These are phyloP conservation scores for Pilatotrama ljubarskyi DNA, from an alignment of 768 basidiomycete species.

Conservation along the genomic window DNA sequence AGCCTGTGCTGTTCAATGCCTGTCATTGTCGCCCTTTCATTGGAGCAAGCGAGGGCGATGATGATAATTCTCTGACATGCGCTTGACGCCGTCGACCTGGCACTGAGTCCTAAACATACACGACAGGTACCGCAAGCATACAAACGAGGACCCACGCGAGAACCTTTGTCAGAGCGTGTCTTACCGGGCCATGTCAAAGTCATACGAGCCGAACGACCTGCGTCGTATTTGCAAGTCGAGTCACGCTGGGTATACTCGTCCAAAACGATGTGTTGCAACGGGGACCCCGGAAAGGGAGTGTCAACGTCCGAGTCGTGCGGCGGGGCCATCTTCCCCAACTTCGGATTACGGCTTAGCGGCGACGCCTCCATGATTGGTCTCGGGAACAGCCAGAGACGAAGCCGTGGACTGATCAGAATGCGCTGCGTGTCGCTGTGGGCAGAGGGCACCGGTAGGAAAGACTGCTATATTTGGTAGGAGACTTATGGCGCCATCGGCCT, in stretches of 20 bases:
- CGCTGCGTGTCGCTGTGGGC: conserved; percentile 23
- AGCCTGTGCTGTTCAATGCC: too few species aligned
- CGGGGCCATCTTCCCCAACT: not conserved
- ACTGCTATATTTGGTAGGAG: conserved; percentile 12
- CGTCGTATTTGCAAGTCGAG: too few species aligned
- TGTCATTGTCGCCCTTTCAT: too few species aligned
- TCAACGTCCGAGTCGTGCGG: not conserved
- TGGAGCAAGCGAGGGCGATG: too few species aligned
- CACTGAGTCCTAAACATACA: too few species aligned
- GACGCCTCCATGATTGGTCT: conserved; percentile 10
- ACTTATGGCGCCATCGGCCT: conserved; percentile 24
- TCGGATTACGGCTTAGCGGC: conserved; percentile 12
- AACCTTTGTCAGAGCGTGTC: too few species aligned
- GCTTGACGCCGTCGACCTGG: too few species aligned
- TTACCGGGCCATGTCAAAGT: too few species aligned
- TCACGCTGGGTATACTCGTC: not conserved
- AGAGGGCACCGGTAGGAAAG: conserved; percentile 21
- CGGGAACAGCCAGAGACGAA: conserved; percentile 15
- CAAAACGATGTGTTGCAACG: not conserved
- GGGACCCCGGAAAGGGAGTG: not conserved
- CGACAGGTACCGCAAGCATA: too few species aligned
- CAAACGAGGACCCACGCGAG: too few species aligned
- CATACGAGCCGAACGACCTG: not conserved
- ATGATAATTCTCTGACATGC: too few species aligned
- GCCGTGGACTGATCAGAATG: conserved; percentile 15